These are phyloP conservation scores for Tagetes patula DNA, from an alignment of 129 eudicot species.

Conservation along the genomic window DNA sequence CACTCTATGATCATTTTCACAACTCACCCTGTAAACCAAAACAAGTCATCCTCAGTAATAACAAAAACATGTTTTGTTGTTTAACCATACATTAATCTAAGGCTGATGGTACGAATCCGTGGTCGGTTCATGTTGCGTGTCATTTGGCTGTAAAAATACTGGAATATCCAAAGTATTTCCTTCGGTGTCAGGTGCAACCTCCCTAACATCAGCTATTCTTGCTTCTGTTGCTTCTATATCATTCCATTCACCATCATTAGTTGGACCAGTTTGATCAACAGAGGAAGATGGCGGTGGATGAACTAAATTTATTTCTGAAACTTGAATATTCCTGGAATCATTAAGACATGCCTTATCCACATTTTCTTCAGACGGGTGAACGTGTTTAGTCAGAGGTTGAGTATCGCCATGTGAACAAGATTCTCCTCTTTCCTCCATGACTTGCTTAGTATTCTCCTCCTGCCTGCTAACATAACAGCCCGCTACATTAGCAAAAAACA, in stretches of 20 bases:
- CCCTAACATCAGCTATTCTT: conserved; percentile 82
- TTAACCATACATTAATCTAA: conserved; percentile 26
- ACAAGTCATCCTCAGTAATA: conserved; percentile 8
- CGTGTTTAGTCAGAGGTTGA: conserved; percentile 78
- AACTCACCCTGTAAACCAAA: conserved; percentile 17
- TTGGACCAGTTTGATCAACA: conserved; percentile 42
- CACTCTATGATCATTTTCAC: conserved; percentile 34
- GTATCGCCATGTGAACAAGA: conserved; percentile 54
- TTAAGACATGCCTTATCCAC: conserved; percentile 92
- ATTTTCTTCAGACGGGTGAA: conserved; percentile 79
- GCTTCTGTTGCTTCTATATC: conserved; percentile 94
- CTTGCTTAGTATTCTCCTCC: conserved; percentile 72
- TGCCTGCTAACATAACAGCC: conserved; percentile 49
- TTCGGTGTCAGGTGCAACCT: conserved; percentile 60
- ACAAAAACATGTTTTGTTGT: neutral
- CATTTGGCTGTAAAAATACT: conserved; percentile 55
- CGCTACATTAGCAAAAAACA: conserved; percentile 16
- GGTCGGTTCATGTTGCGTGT: conserved; percentile 50
- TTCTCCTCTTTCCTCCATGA: conserved; percentile 74
- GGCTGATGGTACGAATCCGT: conserved; percentile 56
- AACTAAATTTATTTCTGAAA: conserved; percentile 49
- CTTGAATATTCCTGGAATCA: conserved; percentile 50
- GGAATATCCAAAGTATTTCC: conserved; percentile 74
- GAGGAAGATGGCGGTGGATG: conserved; percentile 43
- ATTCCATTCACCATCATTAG: conserved; percentile 80